Evolutionary conservation across 1,284 basidiomycete genomes (phyloP), one percentile per base, ranked within the genome.

Genomic region (Stygiomarasmius scandens): DNA sequence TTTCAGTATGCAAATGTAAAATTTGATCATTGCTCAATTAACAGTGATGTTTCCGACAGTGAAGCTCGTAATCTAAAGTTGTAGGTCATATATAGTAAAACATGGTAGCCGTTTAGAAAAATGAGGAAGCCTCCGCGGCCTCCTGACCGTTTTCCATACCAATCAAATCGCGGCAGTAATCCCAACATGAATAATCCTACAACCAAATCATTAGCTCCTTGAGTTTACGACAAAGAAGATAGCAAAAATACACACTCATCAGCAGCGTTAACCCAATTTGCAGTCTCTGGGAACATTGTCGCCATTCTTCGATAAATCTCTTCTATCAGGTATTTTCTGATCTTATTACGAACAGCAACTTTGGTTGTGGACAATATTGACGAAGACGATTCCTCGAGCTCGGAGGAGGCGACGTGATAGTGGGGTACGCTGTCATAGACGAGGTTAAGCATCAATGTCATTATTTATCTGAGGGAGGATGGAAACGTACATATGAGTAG

Each of bases 401-500:
- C 64, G 43, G 29, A 32, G 5, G 29, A 32, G 12, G 6, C 67
- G 41, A 87, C 78, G 59, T 82, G 74, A 61, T 87, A 87, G 65
- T 83, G 80, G 0, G 86, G 85, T 2, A 84, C 76, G 45, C 85
- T 86, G 59, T 3, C 36, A n/a, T n/a, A n/a, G 22, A 32, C 25
- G 34, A 43, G 41, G 41, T 25, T 3, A 9, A 27, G 32, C 38
- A 11, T 9, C n/a, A n/a, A 60, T 32, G 29, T 32, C 29, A 32
- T 32, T 32, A 12, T 6, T 32, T 5, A 32, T n/a, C n/a, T n/a
- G n/a, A 32, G 43, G 16, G 5, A n/a, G 16, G 16, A 44, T n/a
- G 14, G 34, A 11, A 23, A 43, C 81, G 23, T 64, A 86, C 84
- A 89, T 79, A 61, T 87, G 85, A 0, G 85, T 85, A 0, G 77